Percentiles rank a stretch among this genome's conserved stretches.
Evolutionary conservation across 805 yeast genomes (phyloP).

Genomic region (Yarrowia osloensis): DNA sequence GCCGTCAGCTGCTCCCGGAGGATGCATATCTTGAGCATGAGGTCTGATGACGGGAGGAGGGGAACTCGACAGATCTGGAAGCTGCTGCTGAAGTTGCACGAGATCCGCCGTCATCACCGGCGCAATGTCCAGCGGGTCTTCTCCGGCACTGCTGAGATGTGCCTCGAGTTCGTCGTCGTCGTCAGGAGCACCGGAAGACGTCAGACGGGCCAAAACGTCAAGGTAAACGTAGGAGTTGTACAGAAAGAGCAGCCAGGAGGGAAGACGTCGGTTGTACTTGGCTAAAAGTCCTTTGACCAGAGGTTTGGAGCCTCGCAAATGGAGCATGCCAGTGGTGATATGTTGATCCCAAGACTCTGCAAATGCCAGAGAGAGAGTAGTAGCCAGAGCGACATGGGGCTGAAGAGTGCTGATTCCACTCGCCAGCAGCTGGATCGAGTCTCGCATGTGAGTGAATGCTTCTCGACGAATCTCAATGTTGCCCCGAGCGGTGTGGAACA

Average conservation of each 20-base stretch:
- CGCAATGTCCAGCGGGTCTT: neutral
- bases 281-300: constrained; percentile 47
- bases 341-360: constrained; percentile 72
- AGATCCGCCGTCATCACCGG: neutral
- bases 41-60: neutral
- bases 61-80: neutral
- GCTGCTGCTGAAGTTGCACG: neutral
- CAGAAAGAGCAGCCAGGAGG: constrained; percentile 53
- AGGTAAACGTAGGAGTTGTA: constrained; percentile 69
- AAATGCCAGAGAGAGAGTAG: constrained; percentile 63
- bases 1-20: constrained; percentile 40
- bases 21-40: constrained; percentile 12
- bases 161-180: constrained; percentile 38
- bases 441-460: constrained; percentile 61
- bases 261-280: constrained; percentile 31
- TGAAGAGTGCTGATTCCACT: constrained; percentile 56
- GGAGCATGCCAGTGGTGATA: constrained; percentile 67
- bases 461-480: constrained; percentile 49
- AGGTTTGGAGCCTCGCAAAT: constrained; percentile 64
- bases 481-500: constrained; percentile 57
- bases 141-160: neutral
- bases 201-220: constrained; percentile 67
- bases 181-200: constrained; percentile 45
- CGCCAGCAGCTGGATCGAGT: constrained; percentile 60
- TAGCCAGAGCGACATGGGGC: constrained; percentile 65